Conservation (phyloP, 1,284 basidiomycete genomes). For the Tylopilus sp. region DNA sequence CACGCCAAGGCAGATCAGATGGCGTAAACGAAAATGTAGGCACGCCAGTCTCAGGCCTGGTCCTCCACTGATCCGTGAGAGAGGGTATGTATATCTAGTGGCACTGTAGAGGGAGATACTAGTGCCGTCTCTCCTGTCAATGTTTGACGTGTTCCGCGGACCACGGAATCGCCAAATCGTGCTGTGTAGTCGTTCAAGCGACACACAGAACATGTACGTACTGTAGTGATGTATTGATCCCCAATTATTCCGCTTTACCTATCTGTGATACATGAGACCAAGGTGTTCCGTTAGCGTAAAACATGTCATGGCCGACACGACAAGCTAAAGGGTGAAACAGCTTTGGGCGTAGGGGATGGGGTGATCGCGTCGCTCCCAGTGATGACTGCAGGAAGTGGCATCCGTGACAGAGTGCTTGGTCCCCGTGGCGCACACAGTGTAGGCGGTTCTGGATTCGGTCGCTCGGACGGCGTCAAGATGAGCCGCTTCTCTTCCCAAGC, state of each 20-base stretch:
- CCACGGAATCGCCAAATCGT: too few species aligned
- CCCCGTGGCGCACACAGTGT: conserved; percentile 36
- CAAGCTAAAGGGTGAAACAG: conserved; percentile 12
- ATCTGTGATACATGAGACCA: background rate
- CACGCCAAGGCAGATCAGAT: conserved; percentile 2
- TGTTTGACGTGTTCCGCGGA: too few species aligned
- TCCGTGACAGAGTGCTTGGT: conserved; percentile 34
- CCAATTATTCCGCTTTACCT: too few species aligned
- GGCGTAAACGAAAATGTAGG: background rate
- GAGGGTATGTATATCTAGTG: too few species aligned
- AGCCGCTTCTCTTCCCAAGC: conserved; percentile 2
- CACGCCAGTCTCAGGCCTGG: background rate
- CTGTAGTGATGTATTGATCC: too few species aligned
- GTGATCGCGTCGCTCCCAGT: conserved; percentile 42
- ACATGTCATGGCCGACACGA: conserved; percentile 11
- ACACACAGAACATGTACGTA: too few species aligned
- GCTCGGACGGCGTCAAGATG: conserved; percentile 35
- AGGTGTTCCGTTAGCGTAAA: background rate
- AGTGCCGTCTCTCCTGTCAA: too few species aligned
- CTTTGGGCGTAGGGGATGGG: conserved; percentile 40
- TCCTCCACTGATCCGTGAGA: too few species aligned
- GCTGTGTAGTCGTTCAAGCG: too few species aligned
- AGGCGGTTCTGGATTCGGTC: conserved; percentile 39
- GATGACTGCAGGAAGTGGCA: conserved; percentile 39
- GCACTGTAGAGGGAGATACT: too few species aligned